Evolutionary conservation across 345 rosid genomes (phyloP).

Genomic region (Lumnitzera littorea): DNA sequence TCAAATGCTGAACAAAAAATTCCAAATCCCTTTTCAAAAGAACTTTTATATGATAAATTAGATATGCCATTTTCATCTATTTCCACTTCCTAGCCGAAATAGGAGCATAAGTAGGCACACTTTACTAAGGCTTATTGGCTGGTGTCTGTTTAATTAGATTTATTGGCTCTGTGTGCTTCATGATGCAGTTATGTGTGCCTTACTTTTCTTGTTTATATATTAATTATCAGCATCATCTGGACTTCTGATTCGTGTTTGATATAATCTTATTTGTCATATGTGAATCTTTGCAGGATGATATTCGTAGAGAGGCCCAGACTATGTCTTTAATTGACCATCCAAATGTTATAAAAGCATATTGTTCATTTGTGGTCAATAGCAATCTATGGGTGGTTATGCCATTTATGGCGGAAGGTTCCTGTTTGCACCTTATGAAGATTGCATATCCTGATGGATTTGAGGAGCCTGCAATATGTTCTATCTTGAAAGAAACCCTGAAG

Average conservation of each 20-base stretch:
- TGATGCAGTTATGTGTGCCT: too few relatives aligned
- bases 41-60: too few relatives aligned
- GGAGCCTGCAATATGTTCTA: constrained; percentile 83
- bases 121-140: too few relatives aligned
- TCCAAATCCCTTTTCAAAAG: too few relatives aligned
- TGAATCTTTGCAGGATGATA: constrained; percentile 61
- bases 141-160: too few relatives aligned
- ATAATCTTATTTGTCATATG: background rate
- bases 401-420: constrained; percentile 98
- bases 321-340: constrained; percentile 98
- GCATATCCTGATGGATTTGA: constrained; percentile 89
- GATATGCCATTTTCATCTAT: too few relatives aligned
- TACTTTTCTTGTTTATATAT: too few relatives aligned
- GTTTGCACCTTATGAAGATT: constrained; percentile 94
- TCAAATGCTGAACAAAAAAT: too few relatives aligned
- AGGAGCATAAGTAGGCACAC: too few relatives aligned
- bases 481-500: constrained; percentile 92
- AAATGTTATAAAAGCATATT: constrained; percentile 73
- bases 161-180: too few relatives aligned
- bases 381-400: constrained; percentile 99
- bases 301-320: constrained; percentile 91
- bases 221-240: too few relatives aligned
- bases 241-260: background rate
- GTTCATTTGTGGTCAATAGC: constrained; percentile 85
- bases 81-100: too few relatives aligned